Conservation (phyloP, 129 eudicot species). For the carrot (Daucus carota) region DH1_v3.0 NC_030382.2:57891501-57892000, state of each 20-base stretch:
- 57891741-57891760: too few species aligned
- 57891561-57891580: too few species aligned
- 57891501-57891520: too few species aligned
- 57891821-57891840: background rate
- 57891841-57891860: background rate
- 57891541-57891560: too few species aligned
- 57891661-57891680: too few species aligned
- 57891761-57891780: background rate
- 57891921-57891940: background rate
- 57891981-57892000: background rate
- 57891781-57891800: background rate
- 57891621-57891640: background rate
- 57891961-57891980: background rate
- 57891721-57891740: too few species aligned
- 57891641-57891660: background rate
- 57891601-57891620: background rate
- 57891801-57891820: background rate
- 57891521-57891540: too few species aligned
- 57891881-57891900: background rate
- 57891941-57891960: background rate
- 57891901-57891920: background rate
- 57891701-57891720: too few species aligned
- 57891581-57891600: too few species aligned
- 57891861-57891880: background rate
- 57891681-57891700: too few species aligned